A percentile compares a stretch with the other conserved stretches of the same genome.
Evolutionary conservation across 257 asterid genomes (phyloP).

Genomic region (Nicotiana noctiflora): DNA sequence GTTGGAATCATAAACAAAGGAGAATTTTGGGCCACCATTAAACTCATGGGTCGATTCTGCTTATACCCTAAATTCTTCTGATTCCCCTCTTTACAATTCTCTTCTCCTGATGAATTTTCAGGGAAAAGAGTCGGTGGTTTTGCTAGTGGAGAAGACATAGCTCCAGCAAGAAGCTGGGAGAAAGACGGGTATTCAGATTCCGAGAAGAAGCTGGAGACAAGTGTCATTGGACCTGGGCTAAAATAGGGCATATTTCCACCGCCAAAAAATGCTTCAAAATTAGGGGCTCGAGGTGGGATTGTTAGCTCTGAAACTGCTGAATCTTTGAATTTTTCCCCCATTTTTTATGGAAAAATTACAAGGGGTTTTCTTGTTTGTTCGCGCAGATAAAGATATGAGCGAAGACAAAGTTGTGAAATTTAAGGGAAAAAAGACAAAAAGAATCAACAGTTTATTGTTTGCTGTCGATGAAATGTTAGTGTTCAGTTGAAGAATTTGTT

Average conservation of each 20-base stretch:
- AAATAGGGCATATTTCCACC: constrained; percentile 26
- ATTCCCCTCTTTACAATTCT: constrained; percentile 15
- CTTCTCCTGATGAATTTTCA: not conserved
- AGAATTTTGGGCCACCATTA: constrained; percentile 59
- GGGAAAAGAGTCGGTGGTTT: constrained; percentile 6
- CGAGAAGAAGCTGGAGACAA: constrained; percentile 45
- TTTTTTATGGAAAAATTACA: not conserved
- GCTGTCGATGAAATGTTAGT: not conserved
- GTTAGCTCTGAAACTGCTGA: constrained; percentile 15
- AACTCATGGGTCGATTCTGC: constrained; percentile 70
- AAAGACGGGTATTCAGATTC: constrained; percentile 52
- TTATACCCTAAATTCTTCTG: constrained; percentile 40
- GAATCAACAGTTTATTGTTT: not conserved
- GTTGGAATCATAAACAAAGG: constrained; percentile 67
- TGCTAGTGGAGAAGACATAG: constrained; percentile 73
- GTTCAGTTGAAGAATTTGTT: not conserved
- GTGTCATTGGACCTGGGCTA: constrained; percentile 39
- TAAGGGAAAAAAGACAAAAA: not conserved
- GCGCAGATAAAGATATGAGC: not conserved
- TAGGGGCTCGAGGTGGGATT: constrained; percentile 28
- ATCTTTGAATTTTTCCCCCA: not conserved
- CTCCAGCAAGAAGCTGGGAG: constrained; percentile 88
- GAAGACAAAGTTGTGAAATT: not conserved
- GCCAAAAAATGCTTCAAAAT: constrained; percentile 19
- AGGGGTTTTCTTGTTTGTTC: not conserved